These are phyloP conservation scores for Dictyostelium discoideum DNA, from an alignment of 78 protist species.

Conservation along the genomic window DNA sequence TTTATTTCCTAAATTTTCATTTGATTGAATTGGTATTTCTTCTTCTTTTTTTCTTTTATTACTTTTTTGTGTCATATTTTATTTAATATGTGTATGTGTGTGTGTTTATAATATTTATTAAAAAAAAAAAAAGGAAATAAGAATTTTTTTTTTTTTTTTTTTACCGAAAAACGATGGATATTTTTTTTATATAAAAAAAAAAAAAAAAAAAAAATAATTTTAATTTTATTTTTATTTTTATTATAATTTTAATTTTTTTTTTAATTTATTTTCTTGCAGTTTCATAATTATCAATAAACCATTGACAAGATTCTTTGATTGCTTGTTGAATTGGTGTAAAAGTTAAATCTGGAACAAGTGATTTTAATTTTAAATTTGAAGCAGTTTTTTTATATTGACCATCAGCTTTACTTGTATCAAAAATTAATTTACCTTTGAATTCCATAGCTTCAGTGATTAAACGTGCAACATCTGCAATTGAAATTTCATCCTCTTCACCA, in stretches of 20 bases:
- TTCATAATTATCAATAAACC: slow-evolving; percentile 93
- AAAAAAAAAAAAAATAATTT: not conserved
- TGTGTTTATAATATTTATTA: no score
- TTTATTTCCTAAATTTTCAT: not conserved
- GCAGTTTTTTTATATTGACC: slow-evolving; percentile 98
- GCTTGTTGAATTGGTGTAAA: slow-evolving; percentile 92
- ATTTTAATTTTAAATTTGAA: slow-evolving; percentile 87
- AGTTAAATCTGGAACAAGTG: slow-evolving; percentile 83
- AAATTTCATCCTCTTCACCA: slow-evolving; percentile 92
- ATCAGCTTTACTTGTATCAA: slow-evolving; percentile 94
- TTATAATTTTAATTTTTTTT: not conserved
- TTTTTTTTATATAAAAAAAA: not conserved
- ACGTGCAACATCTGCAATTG: slow-evolving; percentile 89
- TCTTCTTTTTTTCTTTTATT: slow-evolving; percentile 40
- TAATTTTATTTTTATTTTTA: no score
- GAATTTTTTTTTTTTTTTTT: no score
- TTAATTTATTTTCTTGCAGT: slow-evolving; percentile 82
- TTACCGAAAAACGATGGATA: no score
- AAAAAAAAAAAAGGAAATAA: no score
- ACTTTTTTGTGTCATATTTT: not conserved
- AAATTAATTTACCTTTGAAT: slow-evolving; percentile 83
- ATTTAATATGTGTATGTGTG: not conserved
- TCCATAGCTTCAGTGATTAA: slow-evolving; percentile 83
- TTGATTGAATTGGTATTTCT: not conserved
- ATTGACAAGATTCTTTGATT: slow-evolving; percentile 72